Conservation (phyloP, 108 stramenopile species). For the Cylindrotheca closterium region DNA sequence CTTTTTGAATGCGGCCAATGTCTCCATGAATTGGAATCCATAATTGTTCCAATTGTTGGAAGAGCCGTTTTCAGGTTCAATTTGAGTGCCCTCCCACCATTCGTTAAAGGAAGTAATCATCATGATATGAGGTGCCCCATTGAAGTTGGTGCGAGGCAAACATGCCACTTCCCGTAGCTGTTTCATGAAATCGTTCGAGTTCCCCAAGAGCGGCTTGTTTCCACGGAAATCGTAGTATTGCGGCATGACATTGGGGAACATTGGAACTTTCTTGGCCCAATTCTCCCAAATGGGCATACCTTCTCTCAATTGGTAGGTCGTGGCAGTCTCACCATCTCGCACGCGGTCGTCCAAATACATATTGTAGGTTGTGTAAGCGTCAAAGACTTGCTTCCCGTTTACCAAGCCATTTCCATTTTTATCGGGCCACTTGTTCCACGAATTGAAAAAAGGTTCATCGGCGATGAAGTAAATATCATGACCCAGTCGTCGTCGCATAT, state of each 20-base stretch:
- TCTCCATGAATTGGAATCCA: slow-evolving; percentile 26
- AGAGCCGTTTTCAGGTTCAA: slow-evolving; percentile 19
- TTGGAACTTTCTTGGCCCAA: slow-evolving; percentile 30
- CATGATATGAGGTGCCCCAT: slow-evolving; percentile 23
- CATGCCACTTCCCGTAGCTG: slow-evolving; percentile 25
- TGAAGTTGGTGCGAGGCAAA: slow-evolving; percentile 15
- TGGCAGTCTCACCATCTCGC: slow-evolving; percentile 10
- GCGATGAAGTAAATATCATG: slow-evolving; percentile 29
- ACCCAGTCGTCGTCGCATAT: slow-evolving; percentile 11
- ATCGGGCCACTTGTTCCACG: slow-evolving; percentile 4
- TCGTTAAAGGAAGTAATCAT: slow-evolving; percentile 35
- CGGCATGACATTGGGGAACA: slow-evolving; percentile 32
- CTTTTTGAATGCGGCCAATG: slow-evolving; percentile 15
- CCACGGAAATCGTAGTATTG: slow-evolving; percentile 30
- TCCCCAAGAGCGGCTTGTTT: slow-evolving; percentile 15
- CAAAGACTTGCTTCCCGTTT: slow-evolving; percentile 23
- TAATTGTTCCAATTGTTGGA: slow-evolving; percentile 7
- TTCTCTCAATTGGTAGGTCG: slow-evolving; percentile 25
- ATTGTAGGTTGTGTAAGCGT: slow-evolving; percentile 35
- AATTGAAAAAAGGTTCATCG: slow-evolving; percentile 26
- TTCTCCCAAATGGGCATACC: slow-evolving; percentile 24
- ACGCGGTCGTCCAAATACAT: slow-evolving; percentile 18
- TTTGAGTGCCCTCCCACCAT: slow-evolving; percentile 33
- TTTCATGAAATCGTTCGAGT: slow-evolving; percentile 7
- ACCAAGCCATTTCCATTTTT: slow-evolving; percentile 7